These are phyloP conservation scores for Pholiota microspora DNA, from an alignment of 768 basidiomycete genomes.

Conservation along the genomic window DNA sequence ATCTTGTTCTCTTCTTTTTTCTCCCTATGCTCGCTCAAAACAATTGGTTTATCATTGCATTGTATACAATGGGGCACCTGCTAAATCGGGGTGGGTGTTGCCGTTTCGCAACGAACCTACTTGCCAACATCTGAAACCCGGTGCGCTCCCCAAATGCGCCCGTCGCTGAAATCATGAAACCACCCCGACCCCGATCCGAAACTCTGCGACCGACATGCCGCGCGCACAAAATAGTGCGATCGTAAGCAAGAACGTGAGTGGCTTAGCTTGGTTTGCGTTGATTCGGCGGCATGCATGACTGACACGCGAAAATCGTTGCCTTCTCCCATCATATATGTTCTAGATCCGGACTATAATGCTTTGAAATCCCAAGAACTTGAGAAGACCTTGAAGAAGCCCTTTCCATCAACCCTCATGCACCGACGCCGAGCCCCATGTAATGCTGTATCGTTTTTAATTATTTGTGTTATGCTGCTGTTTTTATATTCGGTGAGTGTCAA, in stretches of 20 bases:
- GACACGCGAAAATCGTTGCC: not conserved
- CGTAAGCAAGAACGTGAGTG: conserved; percentile 70
- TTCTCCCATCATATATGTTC: not conserved
- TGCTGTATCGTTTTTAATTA: conserved; percentile 3
- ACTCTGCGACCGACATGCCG: not conserved
- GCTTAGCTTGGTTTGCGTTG: not conserved
- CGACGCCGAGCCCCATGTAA: not conserved
- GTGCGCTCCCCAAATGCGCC: not conserved
- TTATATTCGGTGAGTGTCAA: not conserved
- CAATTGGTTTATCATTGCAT: not conserved
- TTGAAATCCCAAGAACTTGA: conserved; percentile 2
- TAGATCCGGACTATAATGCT: conserved; percentile 16
- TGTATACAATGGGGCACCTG: not conserved
- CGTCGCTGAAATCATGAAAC: not conserved
- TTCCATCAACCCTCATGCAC: not conserved
- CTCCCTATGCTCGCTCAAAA: not conserved
- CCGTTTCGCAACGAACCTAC: not conserved
- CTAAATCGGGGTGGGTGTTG: not conserved
- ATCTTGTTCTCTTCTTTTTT: not conserved
- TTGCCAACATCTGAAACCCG: not conserved
- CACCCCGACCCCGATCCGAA: not conserved
- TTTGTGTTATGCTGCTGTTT: not conserved
- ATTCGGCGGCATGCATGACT: not conserved
- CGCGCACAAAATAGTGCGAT: conserved; percentile 46
- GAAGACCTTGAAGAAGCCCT: not conserved